Percentiles rank a stretch among this genome's conserved stretches.
These are phyloP conservation scores for Chlamydomonas reinhardtii DNA, from an alignment of 163 green algal species.

Conservation along the genomic window DNA sequence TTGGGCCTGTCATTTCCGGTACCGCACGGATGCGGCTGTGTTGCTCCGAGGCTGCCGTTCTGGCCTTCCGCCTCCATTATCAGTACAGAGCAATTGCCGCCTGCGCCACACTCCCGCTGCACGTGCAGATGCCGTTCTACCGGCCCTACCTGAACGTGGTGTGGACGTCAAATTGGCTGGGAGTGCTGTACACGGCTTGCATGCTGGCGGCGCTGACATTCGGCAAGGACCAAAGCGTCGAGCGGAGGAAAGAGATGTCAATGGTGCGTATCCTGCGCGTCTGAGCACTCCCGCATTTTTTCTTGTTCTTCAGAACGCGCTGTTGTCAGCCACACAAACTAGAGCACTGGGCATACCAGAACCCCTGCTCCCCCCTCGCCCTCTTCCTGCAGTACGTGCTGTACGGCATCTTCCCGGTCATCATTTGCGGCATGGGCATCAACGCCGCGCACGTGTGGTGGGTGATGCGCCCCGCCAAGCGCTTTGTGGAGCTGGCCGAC, in stretches of 20 bases:
- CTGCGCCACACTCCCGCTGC: too few species aligned
- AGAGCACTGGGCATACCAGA: too few species aligned
- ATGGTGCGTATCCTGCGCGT: background rate
- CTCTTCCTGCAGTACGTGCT: constrained; percentile 52
- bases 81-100: too few species aligned
- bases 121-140: constrained; percentile 52
- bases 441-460: constrained; percentile 14
- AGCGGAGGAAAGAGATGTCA: background rate
- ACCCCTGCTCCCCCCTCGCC: too few species aligned
- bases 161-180: constrained; percentile 48
- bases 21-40: too few species aligned
- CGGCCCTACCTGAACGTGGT: constrained; percentile 19
- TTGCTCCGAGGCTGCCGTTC: too few species aligned
- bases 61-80: too few species aligned
- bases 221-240: background rate
- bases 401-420: constrained; percentile 58
- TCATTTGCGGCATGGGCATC: constrained; percentile 7
- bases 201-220: constrained; percentile 31
- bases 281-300: too few species aligned
- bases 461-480: background rate
- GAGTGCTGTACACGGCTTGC: constrained; percentile 41
- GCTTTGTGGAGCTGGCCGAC: background rate
- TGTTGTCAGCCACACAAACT: too few species aligned
- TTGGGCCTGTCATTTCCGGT: too few species aligned
- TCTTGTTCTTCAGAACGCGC: too few species aligned